These are phyloP conservation scores for Trichoderma gracile DNA, from an alignment of 2,329 filamentous ascomycete genomes.

Conservation along the genomic window DNA sequence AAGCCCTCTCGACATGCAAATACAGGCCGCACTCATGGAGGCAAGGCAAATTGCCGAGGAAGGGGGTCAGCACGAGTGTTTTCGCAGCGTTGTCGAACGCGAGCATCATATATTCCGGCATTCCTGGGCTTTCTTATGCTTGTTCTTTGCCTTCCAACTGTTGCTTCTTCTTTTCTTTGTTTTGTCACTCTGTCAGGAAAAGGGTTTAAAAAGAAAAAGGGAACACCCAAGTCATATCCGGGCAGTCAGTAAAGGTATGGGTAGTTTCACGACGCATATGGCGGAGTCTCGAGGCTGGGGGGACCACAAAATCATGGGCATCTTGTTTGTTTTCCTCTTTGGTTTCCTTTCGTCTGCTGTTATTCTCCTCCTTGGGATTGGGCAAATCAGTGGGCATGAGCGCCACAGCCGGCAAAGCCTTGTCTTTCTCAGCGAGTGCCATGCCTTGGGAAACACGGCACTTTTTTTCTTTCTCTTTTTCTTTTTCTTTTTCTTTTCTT, in stretches of 20 bases:
- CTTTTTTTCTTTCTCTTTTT: neutral
- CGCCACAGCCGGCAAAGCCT: neutral
- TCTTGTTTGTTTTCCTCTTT: neutral
- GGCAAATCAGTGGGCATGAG: slow-evolving; percentile 13
- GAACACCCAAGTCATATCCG: neutral
- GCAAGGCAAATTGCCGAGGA: too few species aligned
- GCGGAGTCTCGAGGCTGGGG: slow-evolving; percentile 15
- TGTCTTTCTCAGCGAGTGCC: neutral
- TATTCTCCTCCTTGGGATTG: neutral
- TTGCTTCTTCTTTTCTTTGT: neutral
- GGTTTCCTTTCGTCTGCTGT: neutral
- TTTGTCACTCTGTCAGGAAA: neutral
- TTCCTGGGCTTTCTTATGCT: too few species aligned
- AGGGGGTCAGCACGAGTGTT: too few species aligned
- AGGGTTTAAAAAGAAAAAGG: neutral
- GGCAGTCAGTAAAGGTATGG: neutral
- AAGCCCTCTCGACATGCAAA: neutral
- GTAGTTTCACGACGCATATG: neutral
- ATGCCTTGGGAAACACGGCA: slow-evolving; percentile 3
- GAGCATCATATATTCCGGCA: too few species aligned
- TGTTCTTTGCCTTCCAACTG: neutral
- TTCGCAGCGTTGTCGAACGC: too few species aligned
- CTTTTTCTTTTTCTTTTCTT: neutral
- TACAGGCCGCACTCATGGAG: too few species aligned
- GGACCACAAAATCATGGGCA: slow-evolving; percentile 8